Conservation (phyloP, 352 stramenopile species). For the Pythium vanterpoolii region DNA sequence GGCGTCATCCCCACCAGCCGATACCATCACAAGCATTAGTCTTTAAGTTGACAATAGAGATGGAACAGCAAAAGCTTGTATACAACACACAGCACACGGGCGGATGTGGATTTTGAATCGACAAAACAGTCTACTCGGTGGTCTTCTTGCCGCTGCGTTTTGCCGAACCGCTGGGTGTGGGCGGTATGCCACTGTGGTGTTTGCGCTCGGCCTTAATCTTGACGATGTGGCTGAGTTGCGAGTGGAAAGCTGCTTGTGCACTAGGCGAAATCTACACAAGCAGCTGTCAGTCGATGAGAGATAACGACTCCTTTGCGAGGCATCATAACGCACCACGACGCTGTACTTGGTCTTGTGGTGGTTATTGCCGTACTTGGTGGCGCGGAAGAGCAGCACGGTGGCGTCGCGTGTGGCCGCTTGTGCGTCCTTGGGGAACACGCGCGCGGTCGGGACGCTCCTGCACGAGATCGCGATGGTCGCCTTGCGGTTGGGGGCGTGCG, state of each 20-base stretch:
- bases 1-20: conserved; percentile 14
- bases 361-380: conserved; percentile 83
- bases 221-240: conserved; percentile 62
- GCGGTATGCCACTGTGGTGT: conserved; percentile 24
- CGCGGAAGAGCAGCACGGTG: conserved; percentile 69
- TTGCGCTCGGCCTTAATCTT: conserved; percentile 59
- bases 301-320: not conserved
- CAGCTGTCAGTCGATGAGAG: not conserved
- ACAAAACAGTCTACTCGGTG: conserved; percentile 37
- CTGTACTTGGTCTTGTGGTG: conserved; percentile 87
- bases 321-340: conserved; percentile 39
- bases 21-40: not conserved
- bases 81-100: not conserved
- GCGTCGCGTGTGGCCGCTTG: conserved; percentile 37
- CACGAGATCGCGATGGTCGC: conserved; percentile 56
- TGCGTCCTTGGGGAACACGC: conserved; percentile 21
- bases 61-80: not conserved
- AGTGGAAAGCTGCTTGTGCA: conserved; percentile 64
- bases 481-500: conserved; percentile 30
- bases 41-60: no score
- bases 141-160: conserved; percentile 48
- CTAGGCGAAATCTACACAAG: conserved; percentile 45
- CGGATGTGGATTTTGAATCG: no score
- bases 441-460: conserved; percentile 50
- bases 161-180: conserved; percentile 12